Evolutionary conservation across 768 basidiomycete genomes (phyloP).

Genomic region (Pleurotus eryngii): DNA sequence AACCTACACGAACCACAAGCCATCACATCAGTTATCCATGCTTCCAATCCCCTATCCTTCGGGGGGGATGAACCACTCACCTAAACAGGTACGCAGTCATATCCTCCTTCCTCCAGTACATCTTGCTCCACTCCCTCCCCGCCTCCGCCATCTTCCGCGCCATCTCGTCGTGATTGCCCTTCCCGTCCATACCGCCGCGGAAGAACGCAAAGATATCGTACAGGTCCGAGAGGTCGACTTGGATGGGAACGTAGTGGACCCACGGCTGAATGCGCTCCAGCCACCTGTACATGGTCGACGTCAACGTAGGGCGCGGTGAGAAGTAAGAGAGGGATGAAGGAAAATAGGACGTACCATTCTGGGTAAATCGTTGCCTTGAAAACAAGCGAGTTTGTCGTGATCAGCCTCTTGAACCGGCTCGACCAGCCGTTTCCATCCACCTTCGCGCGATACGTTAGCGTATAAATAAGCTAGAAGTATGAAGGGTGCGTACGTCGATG

Average conservation of each 20-base stretch:
- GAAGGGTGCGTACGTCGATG: conserved; percentile 38
- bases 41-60: too few relatives aligned
- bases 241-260: conserved; percentile 69
- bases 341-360: conserved; percentile 47
- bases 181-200: conserved; percentile 47
- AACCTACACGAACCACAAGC: conserved; percentile 20
- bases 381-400: conserved; percentile 55
- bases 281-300: conserved; percentile 31
- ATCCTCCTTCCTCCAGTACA: conserved; percentile 52
- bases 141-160: conserved; percentile 50
- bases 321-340: too few relatives aligned
- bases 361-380: conserved; percentile 68
- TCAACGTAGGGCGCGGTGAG: not conserved
- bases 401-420: conserved; percentile 55
- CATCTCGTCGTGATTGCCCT: conserved; percentile 52
- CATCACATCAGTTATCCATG: not conserved
- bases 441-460: conserved; percentile 18
- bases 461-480: not conserved
- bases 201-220: conserved; percentile 69
- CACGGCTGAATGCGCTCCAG: conserved; percentile 55
- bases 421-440: conserved; percentile 65
- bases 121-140: conserved; percentile 48
- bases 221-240: conserved; percentile 56
- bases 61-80: conserved; percentile 26
- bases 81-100: conserved; percentile 50